These are phyloP conservation scores for Globisporangium viniferum DNA, from an alignment of 352 stramenopile genomes.

Conservation along the genomic window DNA sequence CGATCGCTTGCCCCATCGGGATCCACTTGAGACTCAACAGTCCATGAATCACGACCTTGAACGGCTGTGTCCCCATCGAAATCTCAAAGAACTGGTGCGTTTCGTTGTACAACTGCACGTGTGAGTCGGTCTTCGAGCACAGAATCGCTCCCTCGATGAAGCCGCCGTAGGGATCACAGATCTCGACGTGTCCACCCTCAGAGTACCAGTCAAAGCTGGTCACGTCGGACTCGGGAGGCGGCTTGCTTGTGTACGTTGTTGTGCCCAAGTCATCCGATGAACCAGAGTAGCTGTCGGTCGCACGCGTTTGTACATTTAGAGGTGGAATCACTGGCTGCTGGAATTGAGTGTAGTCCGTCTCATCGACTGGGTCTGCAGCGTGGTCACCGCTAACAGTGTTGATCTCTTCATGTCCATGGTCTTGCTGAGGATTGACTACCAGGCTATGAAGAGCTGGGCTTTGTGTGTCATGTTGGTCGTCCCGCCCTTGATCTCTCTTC, in stretches of 20 bases:
- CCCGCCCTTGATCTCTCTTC: not conserved
- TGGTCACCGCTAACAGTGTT: not conserved
- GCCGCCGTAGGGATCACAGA: conserved; percentile 27
- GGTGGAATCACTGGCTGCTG: not conserved
- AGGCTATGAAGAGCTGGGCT: not conserved
- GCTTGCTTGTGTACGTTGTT: not conserved
- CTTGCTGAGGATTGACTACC: not conserved
- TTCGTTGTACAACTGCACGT: conserved; percentile 60
- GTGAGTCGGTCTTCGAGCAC: conserved; percentile 31
- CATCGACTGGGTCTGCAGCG: too few relatives aligned
- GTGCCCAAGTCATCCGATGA: too few relatives aligned
- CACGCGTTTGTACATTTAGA: not conserved
- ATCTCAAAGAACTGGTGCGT: conserved; percentile 50
- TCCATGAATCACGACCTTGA: conserved; percentile 60
- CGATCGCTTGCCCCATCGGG: conserved; percentile 40
- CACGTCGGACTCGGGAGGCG: not conserved
- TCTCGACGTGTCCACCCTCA: conserved; percentile 47
- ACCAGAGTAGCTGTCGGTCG: not conserved
- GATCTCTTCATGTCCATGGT: not conserved
- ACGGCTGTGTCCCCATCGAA: conserved; percentile 24
- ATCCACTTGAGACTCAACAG: conserved; percentile 39
- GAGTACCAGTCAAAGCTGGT: conserved; percentile 48
- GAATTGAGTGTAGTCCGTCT: not conserved
- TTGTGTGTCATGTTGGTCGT: not conserved
- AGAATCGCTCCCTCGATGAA: conserved; percentile 55